phyloP scores from a whole-genome alignment of 2,329 filamentous ascomycete species.

The Metarhizium guizhouense region DNA sequence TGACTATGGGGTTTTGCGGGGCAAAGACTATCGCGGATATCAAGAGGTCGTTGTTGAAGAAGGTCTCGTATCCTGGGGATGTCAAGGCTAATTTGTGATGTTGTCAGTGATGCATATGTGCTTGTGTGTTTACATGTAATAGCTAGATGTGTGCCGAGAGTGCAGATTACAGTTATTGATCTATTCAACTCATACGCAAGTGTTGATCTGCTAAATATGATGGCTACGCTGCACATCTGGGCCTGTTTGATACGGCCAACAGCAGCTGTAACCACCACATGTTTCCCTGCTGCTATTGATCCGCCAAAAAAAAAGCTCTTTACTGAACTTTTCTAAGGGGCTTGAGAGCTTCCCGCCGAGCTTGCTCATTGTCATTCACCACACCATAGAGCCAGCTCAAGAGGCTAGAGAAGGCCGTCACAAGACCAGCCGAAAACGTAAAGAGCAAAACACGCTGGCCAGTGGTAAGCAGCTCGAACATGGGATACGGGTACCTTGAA shows the following conservation, averaged over 20 bases:
- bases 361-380: constrained; percentile 48
- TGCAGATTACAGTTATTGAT: not conserved
- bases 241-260: not conserved
- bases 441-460: constrained; percentile 62
- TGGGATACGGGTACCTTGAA: constrained; percentile 72
- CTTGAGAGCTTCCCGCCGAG: constrained; percentile 19
- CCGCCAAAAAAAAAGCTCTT: not conserved
- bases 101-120: not conserved
- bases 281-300: not conserved
- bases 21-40: constrained; percentile 33
- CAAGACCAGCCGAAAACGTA: constrained; percentile 56
- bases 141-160: not conserved
- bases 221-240: not conserved
- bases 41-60: constrained; percentile 23
- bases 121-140: not conserved
- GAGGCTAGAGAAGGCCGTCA: constrained; percentile 59
- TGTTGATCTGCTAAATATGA: not conserved
- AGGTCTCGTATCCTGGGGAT: constrained; percentile 23
- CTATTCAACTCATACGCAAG: not conserved
- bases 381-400: constrained; percentile 63
- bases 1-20: constrained; percentile 46
- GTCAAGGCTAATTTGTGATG: constrained; percentile 20
- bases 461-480: constrained; percentile 62
- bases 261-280: not conserved
- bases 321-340: constrained; percentile 23